Base-by-base conservation (phyloP, 495 filamentous ascomycete genomes). In the Diplogelasinospora grovesii region DNA sequence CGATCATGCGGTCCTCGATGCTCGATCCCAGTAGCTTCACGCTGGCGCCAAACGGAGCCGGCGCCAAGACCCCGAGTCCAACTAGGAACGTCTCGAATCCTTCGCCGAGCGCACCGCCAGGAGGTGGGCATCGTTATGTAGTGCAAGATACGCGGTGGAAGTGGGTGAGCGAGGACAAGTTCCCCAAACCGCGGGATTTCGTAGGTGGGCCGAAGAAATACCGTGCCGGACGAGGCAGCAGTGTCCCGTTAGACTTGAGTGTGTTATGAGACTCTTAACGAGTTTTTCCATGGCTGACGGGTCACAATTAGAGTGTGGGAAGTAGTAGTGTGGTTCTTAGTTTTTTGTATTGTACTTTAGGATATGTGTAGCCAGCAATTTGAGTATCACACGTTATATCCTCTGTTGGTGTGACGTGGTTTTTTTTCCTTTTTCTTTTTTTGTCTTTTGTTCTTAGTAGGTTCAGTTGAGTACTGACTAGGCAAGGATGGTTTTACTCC, bases 221-320 rank as follows among this genome's bases (percentile, higher is more conserved):
- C 64, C 73, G 89, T 27, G 92, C 90, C 19, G 92, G 92, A 7
- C 75, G 89, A 56, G 90, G 86, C 16, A 95, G 87, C 63, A 95
- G 85, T 68, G 88, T 98, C 27, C 92, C 92, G 27, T 71, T 97
- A 54, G 86, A 98, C 68, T 64, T 98, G 56, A 75, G 69, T 43
- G 59, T 58, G 8, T 49, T 71, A 68, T 15, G 35, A 38, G 10
- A 16, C n/a, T n/a, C n/a, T n/a, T n/a, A n/a, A n/a, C n/a, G n/a
- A n/a, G n/a, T n/a, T n/a, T n/a, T n/a, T n/a, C n/a, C n/a, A n/a
- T n/a, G n/a, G n/a, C n/a, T n/a, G n/a, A n/a, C n/a, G n/a, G n/a
- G n/a, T n/a, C n/a, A n/a, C n/a, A n/a, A n/a, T n/a, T n/a, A n/a
- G n/a, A n/a, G n/a, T n/a, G n/a, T n/a, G n/a, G n/a, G n/a, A n/a